Evolutionary conservation across 257 asterid genomes (phyloP).

Genomic region (Jacaranda copaia): DNA sequence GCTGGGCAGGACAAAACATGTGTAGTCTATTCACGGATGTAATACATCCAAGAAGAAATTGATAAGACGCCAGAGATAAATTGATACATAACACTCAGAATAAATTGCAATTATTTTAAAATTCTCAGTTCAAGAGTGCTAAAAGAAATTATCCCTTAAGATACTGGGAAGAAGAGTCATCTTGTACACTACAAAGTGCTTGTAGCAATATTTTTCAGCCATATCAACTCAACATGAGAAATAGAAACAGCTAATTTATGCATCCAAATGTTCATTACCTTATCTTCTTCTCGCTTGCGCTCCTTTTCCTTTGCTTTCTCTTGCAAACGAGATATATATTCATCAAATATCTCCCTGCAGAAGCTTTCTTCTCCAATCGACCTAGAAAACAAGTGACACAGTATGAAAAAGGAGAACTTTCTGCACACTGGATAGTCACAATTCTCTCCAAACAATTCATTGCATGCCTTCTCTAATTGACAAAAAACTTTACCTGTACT

Average conservation of each 20-base stretch:
- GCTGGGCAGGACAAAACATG: background rate
- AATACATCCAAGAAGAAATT: background rate
- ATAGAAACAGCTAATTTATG: background rate
- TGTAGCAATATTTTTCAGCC: background rate
- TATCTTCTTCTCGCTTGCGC: slow-evolving; percentile 93
- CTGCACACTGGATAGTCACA: slow-evolving; percentile 28
- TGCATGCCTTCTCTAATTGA: slow-evolving; percentile 22
- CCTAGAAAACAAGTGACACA: slow-evolving; percentile 48
- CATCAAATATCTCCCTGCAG: slow-evolving; percentile 81
- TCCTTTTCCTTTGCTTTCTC: slow-evolving; percentile 92
- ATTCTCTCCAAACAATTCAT: slow-evolving; percentile 7
- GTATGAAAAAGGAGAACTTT: slow-evolving; percentile 8
- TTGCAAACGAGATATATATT: slow-evolving; percentile 73
- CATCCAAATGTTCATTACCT: slow-evolving; percentile 54
- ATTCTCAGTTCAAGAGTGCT: background rate
- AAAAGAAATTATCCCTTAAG: background rate
- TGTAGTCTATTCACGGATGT: slow-evolving; percentile 6
- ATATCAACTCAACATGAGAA: slow-evolving; percentile 12
- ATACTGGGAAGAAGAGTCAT: slow-evolving; percentile 13
- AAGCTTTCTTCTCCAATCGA: slow-evolving; percentile 84
- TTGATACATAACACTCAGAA: background rate
- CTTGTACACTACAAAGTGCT: background rate
- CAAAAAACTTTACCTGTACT: slow-evolving; percentile 69
- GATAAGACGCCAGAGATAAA: background rate
- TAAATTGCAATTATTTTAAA: background rate